Evolutionary conservation across 1,284 basidiomycete species (phyloP).

Genomic region (Apiotrichum brassicae): DNA sequence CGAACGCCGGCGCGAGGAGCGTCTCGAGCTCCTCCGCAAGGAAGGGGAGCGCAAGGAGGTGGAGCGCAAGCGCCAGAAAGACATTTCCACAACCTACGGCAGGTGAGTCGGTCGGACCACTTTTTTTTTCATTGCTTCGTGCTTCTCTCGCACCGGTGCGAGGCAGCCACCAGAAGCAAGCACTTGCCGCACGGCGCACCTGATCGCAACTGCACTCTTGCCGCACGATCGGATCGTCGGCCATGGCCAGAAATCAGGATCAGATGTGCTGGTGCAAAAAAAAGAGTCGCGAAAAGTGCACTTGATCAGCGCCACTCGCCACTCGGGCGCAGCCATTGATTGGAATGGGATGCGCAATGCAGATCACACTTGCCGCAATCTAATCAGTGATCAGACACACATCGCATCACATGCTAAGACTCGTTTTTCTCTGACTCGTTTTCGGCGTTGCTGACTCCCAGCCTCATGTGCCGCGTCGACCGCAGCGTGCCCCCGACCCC

Average conservation of each 20-base stretch:
- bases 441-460: slow-evolving; percentile 2
- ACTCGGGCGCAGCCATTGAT: too few species aligned
- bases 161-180: too few species aligned
- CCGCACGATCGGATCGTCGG: background rate
- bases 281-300: too few species aligned
- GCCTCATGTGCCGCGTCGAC: slow-evolving; percentile 4
- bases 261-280: too few species aligned
- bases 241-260: background rate
- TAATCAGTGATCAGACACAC: too few species aligned
- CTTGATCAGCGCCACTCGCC: too few species aligned
- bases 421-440: too few species aligned
- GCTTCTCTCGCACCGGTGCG: background rate
- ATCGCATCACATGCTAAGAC: too few species aligned
- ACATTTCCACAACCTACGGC: slow-evolving; percentile 17
- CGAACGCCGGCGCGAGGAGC: background rate
- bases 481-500: background rate
- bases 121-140: too few species aligned
- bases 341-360: too few species aligned
- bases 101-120: slow-evolving; percentile 24
- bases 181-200: too few species aligned
- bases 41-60: background rate
- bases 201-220: background rate
- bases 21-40: background rate
- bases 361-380: too few species aligned
- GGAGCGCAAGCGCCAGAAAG: background rate